Conservation (phyloP, 768 basidiomycete species). For the Lentinula sp. region DNA sequence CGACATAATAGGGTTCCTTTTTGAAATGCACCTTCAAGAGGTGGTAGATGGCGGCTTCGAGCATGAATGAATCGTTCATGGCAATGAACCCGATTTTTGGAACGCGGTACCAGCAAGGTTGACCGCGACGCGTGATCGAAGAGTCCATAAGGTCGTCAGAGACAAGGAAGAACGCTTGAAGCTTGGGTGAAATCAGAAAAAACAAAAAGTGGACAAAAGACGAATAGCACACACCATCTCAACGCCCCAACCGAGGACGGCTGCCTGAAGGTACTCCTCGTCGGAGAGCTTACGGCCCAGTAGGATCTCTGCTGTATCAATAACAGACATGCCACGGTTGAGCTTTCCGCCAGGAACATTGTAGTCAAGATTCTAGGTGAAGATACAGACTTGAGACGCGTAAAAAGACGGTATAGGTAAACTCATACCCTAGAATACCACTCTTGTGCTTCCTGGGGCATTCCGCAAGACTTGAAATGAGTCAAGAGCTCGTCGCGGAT, state of each 20-base stretch:
- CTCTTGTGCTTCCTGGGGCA: slow-evolving; percentile 78
- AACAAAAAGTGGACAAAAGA: background rate
- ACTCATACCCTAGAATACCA: slow-evolving; percentile 76
- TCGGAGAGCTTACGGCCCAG: slow-evolving; percentile 65
- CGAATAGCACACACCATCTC: slow-evolving; percentile 69
- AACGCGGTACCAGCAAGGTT: slow-evolving; percentile 89
- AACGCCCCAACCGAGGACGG: slow-evolving; percentile 91
- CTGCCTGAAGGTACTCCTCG: slow-evolving; percentile 85
- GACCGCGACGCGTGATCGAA: slow-evolving; percentile 87
- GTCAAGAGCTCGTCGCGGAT: slow-evolving; percentile 76
- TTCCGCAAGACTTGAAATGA: slow-evolving; percentile 59
- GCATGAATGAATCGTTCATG: slow-evolving; percentile 96
- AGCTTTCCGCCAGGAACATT: slow-evolving; percentile 97
- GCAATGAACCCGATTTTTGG: slow-evolving; percentile 73
- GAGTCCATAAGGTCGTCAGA: slow-evolving; percentile 97
- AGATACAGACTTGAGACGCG: background rate
- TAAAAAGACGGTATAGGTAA: background rate
- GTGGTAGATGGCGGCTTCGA: slow-evolving; percentile 89
- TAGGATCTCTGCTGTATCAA: slow-evolving; percentile 88
- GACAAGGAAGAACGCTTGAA: slow-evolving; percentile 97
- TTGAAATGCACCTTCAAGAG: slow-evolving; percentile 87
- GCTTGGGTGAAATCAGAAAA: slow-evolving; percentile 33
- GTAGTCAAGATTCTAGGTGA: slow-evolving; percentile 71
- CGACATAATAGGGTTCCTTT: slow-evolving; percentile 73
- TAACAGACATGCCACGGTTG: slow-evolving; percentile 93